Base-by-base conservation (phyloP, 257 asterid species). In the Solanum pimpinellifolium region DNA sequence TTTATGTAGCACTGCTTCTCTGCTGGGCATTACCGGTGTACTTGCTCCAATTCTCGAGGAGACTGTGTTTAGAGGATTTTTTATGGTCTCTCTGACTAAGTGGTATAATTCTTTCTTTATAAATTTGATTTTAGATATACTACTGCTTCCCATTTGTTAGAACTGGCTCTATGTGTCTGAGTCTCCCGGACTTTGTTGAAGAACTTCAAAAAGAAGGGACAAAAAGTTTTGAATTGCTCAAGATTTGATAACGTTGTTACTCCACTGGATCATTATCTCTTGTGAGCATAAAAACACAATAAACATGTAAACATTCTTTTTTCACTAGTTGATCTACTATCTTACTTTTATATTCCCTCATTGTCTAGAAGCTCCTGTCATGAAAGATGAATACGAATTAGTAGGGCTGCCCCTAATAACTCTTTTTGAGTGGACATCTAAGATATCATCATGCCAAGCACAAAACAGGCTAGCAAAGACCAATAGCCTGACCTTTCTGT, bases 21-120 rank as follows among this genome's bases (percentile, higher is more conserved):
- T 97, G 92, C 93, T 97, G 35, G 99, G 99, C 72, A 93, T 97
- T 87, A 92, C 98, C 16, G 99, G 99, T 8, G 88, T 97, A 81
- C 98, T 97, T 87, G 99, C 99, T 83, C 99, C 99, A 59, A 78
- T 97, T 92, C 98, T 97, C 56, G 99, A 97, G 91, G 99, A 97
- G 91, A 97, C 96, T 23, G 93, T 97, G 88, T 95, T 97, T 89
- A 92, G 99, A 91, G 99, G 99, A 47, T 97, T 97, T 87, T 90
- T 97, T 86, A 93, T 97, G 99, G 99, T 95, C 86, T 91, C 98
- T 87, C 91, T 97, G 31, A 95, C 99, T 68, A 95, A 97, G 88
- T 97, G 99, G 99, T 95, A 94, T 52, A 35, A 31, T 86, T 83
- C 44, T n/a, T 56, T 72, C 74, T 35, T 4, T 5, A 31, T 7